These are phyloP conservation scores for Ulota crispa DNA, from an alignment of 225 moss, liverwort and hornwort species.

Conservation along the genomic window DNA sequence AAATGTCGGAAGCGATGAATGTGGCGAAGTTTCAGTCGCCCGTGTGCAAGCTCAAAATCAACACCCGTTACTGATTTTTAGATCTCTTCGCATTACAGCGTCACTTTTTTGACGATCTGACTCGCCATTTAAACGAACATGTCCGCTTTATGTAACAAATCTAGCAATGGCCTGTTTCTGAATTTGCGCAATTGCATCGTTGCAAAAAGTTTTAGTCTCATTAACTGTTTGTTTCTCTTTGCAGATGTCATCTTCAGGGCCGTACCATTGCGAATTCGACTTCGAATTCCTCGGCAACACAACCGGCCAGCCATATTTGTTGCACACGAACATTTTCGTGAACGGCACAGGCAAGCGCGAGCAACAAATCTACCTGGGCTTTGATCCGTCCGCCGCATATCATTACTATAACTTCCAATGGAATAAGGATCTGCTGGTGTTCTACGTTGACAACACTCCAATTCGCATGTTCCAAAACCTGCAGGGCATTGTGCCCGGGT, in stretches of 20 bases:
- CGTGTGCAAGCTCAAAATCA: neutral
- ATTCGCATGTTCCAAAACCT: constrained; percentile 69
- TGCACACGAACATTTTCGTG: constrained; percentile 52
- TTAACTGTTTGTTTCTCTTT: neutral
- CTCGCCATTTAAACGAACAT: neutral
- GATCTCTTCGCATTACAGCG: neutral
- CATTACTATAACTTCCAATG: constrained; percentile 52
- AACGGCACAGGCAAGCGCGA: constrained; percentile 46
- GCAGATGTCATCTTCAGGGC: constrained; percentile 42
- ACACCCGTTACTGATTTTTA: neutral
- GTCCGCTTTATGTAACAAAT: neutral
- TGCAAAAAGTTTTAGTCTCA: neutral
- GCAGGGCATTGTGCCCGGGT: constrained; percentile 21
- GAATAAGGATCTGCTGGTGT: constrained; percentile 42
- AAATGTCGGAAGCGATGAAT: neutral
- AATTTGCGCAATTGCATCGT: no score
- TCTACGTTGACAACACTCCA: constrained; percentile 68
- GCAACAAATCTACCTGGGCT: constrained; percentile 43
- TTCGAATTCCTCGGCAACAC: constrained; percentile 53
- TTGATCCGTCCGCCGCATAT: constrained; percentile 41
- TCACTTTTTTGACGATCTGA: neutral
- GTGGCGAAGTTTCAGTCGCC: neutral
- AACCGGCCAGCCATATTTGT: constrained; percentile 40
- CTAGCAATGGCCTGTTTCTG: no score
- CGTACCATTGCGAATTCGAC: constrained; percentile 50